Evolutionary conservation across 441 rosid genomes (phyloP), one percentile per base, ranked within the genome.

Genomic region (Brassica hybrid): DNA sequence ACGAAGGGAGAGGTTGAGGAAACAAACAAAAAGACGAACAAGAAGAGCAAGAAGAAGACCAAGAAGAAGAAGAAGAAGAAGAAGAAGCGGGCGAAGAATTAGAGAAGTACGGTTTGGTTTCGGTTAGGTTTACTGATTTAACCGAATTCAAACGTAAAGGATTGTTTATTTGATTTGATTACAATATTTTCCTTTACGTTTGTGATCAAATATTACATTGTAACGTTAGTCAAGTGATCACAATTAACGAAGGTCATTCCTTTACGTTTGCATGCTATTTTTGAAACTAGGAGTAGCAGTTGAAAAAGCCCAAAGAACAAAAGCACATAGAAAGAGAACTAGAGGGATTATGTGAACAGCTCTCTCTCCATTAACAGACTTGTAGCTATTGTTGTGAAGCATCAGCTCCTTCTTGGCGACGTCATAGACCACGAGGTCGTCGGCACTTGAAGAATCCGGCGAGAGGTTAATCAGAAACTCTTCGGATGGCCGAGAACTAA

Each of bases 281-380:
- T 5, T 67, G 54, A 6, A 21, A 10, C 17, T 57, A 11, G 50
- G 21, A 21, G 23, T 21, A 12, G 48, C 27, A 17, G 16, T 10
- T 60, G 95, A 93, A 57, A 85, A 85, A 52, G 83, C 16, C 97
- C 97, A 90, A 21, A 88, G 97, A 75, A 77, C 73, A 7, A 91
- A 81, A 78, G 73, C 88, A 72, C 97, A 94, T 0, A 91, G 75
- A 74, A 88, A 16, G 1, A 89, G 81, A 65, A 87, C 82, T 5
- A 85, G 61, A 13, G 98, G 96, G 68, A 94, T 90, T 58, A 94
- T 65, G 71, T 90, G 96, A 57, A 94, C 45, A 1, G 84, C 83
- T 64, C 77, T 79, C 68, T 87, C 88, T 57, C 86, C 88, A 0
- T 54, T 62, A 8, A 16, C 18, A n/a, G 84, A 23, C 79, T 80